Conservation (phyloP, 2,329 filamentous ascomycete genomes). For the Simplicillium aogashimaense region DNA sequence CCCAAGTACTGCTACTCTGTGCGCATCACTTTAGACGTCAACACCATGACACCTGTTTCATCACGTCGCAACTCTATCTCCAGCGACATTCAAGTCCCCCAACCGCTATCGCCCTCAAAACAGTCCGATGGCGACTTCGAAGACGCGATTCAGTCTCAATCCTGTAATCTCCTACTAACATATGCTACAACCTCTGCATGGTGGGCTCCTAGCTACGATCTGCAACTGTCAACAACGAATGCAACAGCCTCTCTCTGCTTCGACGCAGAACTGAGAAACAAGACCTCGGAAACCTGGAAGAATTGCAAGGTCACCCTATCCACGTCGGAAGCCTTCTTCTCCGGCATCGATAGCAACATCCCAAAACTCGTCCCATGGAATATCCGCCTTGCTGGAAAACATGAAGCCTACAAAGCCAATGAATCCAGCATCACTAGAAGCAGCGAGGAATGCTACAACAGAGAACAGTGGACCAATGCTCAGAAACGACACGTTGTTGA, state of each 20-base stretch:
- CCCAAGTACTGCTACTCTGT: slow-evolving; percentile 35
- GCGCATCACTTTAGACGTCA: slow-evolving; percentile 36
- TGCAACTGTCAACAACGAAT: slow-evolving; percentile 46
- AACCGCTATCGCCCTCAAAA: slow-evolving; percentile 22
- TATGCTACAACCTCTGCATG: slow-evolving; percentile 49
- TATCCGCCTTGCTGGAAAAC: slow-evolving; percentile 28
- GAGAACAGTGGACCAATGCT: slow-evolving; percentile 15
- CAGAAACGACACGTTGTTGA: slow-evolving; percentile 7
- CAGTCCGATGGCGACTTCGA: slow-evolving; percentile 5
- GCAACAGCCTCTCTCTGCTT: slow-evolving; percentile 46
- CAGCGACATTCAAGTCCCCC: slow-evolving; percentile 23
- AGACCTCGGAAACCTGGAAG: slow-evolving; percentile 53
- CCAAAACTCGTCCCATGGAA: slow-evolving; percentile 48
- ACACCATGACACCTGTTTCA: slow-evolving; percentile 27
- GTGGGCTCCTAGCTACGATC: slow-evolving; percentile 53
- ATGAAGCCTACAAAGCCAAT: slow-evolving; percentile 6
- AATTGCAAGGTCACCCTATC: slow-evolving; percentile 51
- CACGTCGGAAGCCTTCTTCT: slow-evolving; percentile 50
- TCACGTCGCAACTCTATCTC: slow-evolving; percentile 17
- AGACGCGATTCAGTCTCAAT: slow-evolving; percentile 35
- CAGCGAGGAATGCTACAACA: slow-evolving; percentile 21
- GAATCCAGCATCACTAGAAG: slow-evolving; percentile 20
- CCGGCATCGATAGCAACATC: slow-evolving; percentile 42
- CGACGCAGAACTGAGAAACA: slow-evolving; percentile 52
- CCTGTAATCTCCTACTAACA: slow-evolving; percentile 41